These are phyloP conservation scores for Leccinum variicolor DNA, from an alignment of 768 basidiomycete species.

Conservation along the genomic window DNA sequence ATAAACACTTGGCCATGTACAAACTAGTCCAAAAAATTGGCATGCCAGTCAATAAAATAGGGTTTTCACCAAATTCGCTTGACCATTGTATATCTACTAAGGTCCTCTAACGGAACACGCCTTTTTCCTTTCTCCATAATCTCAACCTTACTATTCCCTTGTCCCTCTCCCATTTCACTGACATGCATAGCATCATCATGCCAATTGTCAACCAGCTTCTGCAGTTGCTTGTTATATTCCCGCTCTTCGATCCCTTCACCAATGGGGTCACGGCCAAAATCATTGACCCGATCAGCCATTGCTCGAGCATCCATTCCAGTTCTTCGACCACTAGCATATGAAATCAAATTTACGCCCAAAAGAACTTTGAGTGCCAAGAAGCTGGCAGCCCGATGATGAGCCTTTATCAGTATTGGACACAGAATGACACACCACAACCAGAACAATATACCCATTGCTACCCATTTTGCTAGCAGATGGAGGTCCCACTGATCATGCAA, in stretches of 20 bases:
- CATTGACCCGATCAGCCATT: constrained; percentile 73
- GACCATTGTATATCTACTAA: constrained; percentile 95
- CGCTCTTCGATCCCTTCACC: constrained; percentile 88
- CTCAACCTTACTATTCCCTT: constrained; percentile 12
- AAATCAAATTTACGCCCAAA: constrained; percentile 84
- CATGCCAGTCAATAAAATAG: neutral
- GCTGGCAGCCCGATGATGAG: constrained; percentile 35
- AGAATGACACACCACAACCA: constrained; percentile 78
- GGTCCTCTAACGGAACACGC: constrained; percentile 75
- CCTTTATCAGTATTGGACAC: constrained; percentile 10
- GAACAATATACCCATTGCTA: constrained; percentile 57
- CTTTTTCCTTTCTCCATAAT: constrained; percentile 35
- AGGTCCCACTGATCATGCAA: constrained; percentile 38
- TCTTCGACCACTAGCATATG: constrained; percentile 73
- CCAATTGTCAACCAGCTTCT: constrained; percentile 62
- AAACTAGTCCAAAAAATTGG: too few relatives aligned
- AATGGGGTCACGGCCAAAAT: constrained; percentile 87
- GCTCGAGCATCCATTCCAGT: constrained; percentile 77
- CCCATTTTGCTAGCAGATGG: constrained; percentile 54
- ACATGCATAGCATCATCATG: constrained; percentile 65
- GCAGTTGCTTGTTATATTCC: constrained; percentile 82
- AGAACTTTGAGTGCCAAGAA: constrained; percentile 87
- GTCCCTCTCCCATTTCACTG: constrained; percentile 70
- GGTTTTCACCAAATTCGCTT: constrained; percentile 71
- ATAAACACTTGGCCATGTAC: too few relatives aligned